Evolutionary conservation across 768 basidiomycete genomes (phyloP).

Genomic region (Lepiota venenata): DNA sequence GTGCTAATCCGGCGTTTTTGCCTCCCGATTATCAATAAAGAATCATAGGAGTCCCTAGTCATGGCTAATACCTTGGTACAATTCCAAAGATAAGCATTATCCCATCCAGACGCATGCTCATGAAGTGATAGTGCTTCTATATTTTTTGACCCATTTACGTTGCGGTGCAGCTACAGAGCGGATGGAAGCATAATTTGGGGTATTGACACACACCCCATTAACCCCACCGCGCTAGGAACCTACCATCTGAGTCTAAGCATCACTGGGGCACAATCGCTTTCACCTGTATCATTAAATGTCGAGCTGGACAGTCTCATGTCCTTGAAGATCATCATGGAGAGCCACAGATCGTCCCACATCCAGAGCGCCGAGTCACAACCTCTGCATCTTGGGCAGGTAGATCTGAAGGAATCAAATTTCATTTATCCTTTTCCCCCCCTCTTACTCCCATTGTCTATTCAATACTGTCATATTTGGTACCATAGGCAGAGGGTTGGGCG

Average conservation of each 20-base stretch:
- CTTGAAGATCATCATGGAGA: too few relatives aligned
- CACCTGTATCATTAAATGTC: neutral
- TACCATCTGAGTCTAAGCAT: too few relatives aligned
- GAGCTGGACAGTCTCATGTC: too few relatives aligned
- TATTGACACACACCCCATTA: neutral
- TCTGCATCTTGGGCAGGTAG: neutral
- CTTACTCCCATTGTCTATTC: neutral
- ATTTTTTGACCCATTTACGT: neutral
- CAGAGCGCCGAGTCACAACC: neutral
- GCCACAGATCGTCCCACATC: too few relatives aligned
- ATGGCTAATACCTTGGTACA: neutral
- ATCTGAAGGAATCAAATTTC: neutral
- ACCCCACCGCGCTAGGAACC: neutral
- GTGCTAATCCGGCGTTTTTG: neutral
- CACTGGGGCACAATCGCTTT: neutral
- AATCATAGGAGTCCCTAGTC: neutral
- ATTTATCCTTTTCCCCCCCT: neutral
- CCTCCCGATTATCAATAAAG: neutral
- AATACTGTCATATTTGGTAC: neutral
- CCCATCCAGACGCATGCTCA: neutral
- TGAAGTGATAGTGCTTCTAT: slow-evolving; percentile 1
- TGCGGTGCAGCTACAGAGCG: neutral
- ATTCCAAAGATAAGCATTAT: neutral
- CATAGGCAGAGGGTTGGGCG: neutral
- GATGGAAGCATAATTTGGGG: neutral